Base-by-base conservation (phyloP, 129 eudicot genomes). In the Arctium minus region DNA sequence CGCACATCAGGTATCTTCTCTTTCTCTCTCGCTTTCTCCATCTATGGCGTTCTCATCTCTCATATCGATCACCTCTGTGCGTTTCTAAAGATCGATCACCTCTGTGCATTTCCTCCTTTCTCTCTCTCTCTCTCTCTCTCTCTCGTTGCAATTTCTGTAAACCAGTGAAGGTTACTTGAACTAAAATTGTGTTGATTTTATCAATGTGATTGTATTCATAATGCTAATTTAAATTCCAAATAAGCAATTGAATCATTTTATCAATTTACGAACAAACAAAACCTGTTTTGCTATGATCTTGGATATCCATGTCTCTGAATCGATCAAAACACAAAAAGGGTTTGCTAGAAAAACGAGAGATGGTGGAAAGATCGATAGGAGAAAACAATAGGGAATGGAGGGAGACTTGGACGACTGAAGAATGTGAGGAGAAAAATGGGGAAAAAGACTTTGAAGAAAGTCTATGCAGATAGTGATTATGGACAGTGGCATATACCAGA, bases 251-350 rank as follows among this genome's bases (percentile, higher is more conserved):
- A 32, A 42, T 79, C 8, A 7, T 69, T 17, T 39, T n/a, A 30
- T 69, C 2, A 37, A 78, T 37, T 36, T 35, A 68, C 9, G 46
- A 79, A 31, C 33, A 44, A 15, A 9, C 1, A 56, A 69, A 70
- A 68, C 71, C 82, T 71, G 86, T 53, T 22, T 83, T 76, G 78
- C 4, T 71, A 11, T 83, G 86, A 83, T 71, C 79, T 77, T 77
- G 79, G 27, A 4, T 48, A 83, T 83, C 79, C 82, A 77, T 83
- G 78, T 38, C 3, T 62, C 30, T 60, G 46, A 30, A 30, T 36
- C 10, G 29, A 56, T 53, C 3, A 65, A 72, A 72, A 74, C 40
- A 56, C 40, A 42, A 73, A 37, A 42, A 72, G 36, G 77, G 10
- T 67, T 29, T 67, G 71, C 7, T 18, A 2, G 3, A 37, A 37